A percentile compares a stretch with the other conserved stretches of the same genome.
These are phyloP conservation scores for Phytopythium delawarense DNA, from an alignment of 352 stramenopile genomes.

Conservation along the genomic window DNA sequence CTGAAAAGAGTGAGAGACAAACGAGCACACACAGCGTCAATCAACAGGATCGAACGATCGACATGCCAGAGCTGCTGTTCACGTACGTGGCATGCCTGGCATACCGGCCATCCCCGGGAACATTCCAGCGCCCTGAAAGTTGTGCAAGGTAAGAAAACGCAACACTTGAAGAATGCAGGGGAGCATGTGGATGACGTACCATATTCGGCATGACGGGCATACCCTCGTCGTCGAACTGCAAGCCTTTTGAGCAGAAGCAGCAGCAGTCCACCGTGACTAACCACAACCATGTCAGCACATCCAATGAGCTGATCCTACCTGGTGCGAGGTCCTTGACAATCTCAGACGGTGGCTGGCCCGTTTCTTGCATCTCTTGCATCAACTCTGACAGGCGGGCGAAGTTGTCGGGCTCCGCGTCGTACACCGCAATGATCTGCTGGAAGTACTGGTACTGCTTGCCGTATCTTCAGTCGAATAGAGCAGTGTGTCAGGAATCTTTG, in stretches of 20 bases:
- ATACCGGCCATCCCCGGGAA: conserved; percentile 83
- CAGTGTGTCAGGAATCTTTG: conserved; percentile 4
- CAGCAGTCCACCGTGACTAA: neutral
- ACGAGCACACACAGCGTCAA: conserved; percentile 7
- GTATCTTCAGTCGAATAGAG: conserved; percentile 49
- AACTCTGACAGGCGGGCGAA: conserved; percentile 93
- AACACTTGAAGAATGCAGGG: neutral
- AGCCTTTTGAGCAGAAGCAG: conserved; percentile 22
- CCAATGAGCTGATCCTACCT: conserved; percentile 21
- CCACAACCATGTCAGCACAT: neutral
- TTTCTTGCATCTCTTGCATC: conserved; percentile 96
- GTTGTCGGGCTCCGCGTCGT: conserved; percentile 97
- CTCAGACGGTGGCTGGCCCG: conserved; percentile 93
- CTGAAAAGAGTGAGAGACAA: conserved; percentile 16
- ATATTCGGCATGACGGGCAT: conserved; percentile 96
- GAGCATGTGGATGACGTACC: conserved; percentile 18
- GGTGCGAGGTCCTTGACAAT: conserved; percentile 99
- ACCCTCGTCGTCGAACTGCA: conserved; percentile 95
- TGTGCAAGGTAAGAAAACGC: neutral
- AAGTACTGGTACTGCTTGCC: conserved; percentile 98
- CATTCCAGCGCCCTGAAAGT: conserved; percentile 55
- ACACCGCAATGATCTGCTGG: conserved; percentile 94
- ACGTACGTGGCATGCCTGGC: conserved; percentile 71
- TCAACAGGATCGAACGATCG: neutral
- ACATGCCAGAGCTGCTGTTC: neutral